Evolutionary conservation across 768 basidiomycete genomes (phyloP).

Genomic region (Leccinum fibrillosum): DNA sequence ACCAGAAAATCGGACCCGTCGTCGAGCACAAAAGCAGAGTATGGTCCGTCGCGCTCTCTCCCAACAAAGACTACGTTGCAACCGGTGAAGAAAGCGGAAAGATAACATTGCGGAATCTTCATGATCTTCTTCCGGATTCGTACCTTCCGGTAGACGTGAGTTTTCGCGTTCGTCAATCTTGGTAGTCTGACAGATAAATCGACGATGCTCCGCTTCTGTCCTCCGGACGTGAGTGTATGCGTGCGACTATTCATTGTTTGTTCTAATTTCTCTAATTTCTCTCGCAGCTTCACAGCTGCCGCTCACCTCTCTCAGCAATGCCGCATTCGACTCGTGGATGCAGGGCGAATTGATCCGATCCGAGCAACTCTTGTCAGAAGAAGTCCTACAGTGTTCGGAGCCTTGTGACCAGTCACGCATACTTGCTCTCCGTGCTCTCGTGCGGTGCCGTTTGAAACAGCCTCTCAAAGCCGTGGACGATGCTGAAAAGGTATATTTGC

Average conservation of each 20-base stretch:
- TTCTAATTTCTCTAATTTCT: neutral
- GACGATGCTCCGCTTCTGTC: neutral
- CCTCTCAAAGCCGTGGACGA: neutral
- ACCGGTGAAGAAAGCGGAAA: neutral
- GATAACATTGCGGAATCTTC: neutral
- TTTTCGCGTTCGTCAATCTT: neutral
- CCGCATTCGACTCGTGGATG: neutral
- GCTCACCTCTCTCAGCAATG: neutral
- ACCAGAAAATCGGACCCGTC: neutral
- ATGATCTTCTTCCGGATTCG: neutral
- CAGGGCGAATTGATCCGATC: neutral
- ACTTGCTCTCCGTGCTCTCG: constrained; percentile 3
- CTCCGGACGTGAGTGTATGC: neutral
- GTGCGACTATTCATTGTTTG: neutral
- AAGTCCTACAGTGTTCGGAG: neutral
- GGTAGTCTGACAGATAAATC: neutral
- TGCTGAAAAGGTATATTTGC: neutral
- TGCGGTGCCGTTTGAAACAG: neutral
- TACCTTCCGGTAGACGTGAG: neutral
- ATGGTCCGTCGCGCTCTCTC: neutral
- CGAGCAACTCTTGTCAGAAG: constrained; percentile 2
- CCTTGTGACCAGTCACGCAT: neutral
- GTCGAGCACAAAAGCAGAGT: neutral
- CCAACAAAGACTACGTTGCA: neutral
- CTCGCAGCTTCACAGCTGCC: neutral